These are phyloP conservation scores for Skeletonema grethae DNA, from an alignment of 108 stramenopile genomes.

Conservation along the genomic window DNA sequence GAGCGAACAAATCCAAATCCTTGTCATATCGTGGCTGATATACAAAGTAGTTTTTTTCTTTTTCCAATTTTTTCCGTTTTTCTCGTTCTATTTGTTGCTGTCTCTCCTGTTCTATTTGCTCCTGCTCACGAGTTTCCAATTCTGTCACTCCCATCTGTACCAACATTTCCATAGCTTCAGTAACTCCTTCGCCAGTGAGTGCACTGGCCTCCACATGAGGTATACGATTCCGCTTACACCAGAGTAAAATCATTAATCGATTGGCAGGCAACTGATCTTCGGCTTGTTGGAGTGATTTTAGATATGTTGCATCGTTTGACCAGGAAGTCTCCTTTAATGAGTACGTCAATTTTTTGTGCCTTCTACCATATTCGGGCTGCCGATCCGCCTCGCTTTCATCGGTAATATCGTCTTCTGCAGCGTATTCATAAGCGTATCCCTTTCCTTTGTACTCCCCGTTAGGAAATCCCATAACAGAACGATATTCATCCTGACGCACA, in stretches of 20 bases:
- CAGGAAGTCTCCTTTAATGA: conserved; percentile 50
- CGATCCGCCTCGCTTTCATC: not conserved
- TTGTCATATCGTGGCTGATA: conserved; percentile 30
- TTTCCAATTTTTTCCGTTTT: not conserved
- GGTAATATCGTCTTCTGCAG: conserved; percentile 16
- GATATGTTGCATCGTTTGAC: conserved; percentile 64
- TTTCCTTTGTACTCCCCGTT: conserved; percentile 54
- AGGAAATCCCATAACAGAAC: conserved; percentile 70
- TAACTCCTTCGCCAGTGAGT: conserved; percentile 69
- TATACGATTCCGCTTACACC: conserved; percentile 83
- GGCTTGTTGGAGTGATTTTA: conserved; percentile 63
- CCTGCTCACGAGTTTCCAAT: not conserved
- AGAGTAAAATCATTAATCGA: conserved; percentile 70
- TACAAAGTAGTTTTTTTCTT: conserved; percentile 22
- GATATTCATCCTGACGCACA: not conserved
- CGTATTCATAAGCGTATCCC: conserved; percentile 77
- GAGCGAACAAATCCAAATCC: conserved; percentile 37
- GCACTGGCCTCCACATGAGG: conserved; percentile 73
- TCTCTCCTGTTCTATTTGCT: not conserved
- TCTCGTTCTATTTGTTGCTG: not conserved
- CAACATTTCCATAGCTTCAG: conserved; percentile 59
- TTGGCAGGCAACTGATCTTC: conserved; percentile 76
- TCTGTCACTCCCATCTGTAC: conserved; percentile 56
- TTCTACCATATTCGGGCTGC: conserved; percentile 32
- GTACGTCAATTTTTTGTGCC: conserved; percentile 48